These are phyloP conservation scores for Salix brachista DNA, from an alignment of 345 rosid genomes.

Conservation along the genomic window DNA sequence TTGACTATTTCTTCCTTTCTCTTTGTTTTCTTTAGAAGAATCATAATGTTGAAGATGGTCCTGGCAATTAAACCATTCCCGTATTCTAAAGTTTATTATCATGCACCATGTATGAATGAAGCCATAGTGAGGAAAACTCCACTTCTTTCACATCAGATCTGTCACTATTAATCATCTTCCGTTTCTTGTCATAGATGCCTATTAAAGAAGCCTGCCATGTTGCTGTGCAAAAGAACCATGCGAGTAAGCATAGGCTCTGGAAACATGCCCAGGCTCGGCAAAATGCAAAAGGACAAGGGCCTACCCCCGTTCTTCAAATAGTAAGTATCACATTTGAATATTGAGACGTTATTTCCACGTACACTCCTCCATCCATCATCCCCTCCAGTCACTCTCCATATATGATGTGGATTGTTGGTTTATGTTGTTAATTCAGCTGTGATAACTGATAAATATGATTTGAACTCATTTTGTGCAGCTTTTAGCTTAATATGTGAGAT, in stretches of 20 bases:
- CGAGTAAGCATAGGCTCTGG: constrained; percentile 92
- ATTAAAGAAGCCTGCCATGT: constrained; percentile 98
- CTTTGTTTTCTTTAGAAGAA: too few species aligned
- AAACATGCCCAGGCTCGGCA: constrained; percentile 95
- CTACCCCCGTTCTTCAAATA: constrained; percentile 90
- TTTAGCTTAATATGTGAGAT: not conserved
- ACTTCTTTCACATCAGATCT: not conserved
- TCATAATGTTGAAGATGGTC: too few species aligned
- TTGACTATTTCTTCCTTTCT: too few species aligned
- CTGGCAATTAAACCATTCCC: not conserved
- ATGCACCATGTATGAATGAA: not conserved
- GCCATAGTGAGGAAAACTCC: not conserved
- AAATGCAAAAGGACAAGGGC: constrained; percentile 62
- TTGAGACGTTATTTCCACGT: not conserved
- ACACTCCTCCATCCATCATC: not conserved
- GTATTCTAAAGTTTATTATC: not conserved
- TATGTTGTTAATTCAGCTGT: not conserved
- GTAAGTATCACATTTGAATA: constrained; percentile 32
- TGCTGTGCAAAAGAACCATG: constrained; percentile 83
- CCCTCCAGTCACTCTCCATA: not conserved
- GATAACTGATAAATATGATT: not conserved
- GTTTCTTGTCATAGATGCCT: constrained; percentile 62
- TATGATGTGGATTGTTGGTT: not conserved
- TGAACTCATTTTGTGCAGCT: not conserved
- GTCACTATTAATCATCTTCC: not conserved